Evolutionary conservation across 164 flowering plant species (phyloP), one percentile per base, ranked within the genome.

Genomic region (Amborella trichopoda): DNA sequence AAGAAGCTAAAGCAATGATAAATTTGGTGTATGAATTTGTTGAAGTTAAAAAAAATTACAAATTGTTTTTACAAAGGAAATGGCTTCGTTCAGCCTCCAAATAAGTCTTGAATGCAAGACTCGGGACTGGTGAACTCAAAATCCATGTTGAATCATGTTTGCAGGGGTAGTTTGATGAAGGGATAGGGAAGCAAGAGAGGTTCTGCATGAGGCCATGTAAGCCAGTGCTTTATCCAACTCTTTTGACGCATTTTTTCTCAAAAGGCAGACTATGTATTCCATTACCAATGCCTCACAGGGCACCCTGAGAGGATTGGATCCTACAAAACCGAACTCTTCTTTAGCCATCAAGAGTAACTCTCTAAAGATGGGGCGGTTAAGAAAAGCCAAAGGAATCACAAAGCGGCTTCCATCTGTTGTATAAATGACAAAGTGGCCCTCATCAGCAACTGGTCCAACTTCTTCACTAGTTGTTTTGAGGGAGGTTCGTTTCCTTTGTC

Each of bases 351-450:
- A 26, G 17, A 59, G 39, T 8, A 64, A 38, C 50, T 59, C 57
- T 28, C 21, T 34, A 18, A 64, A 46, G 3, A 59, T 47, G 26
- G 40, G 43, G 18, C 33, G 26, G n/a, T 16, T 27, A 13, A 59
- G 57, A 51, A 46, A 59, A 12, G 14, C 16, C 54, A 64, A 42
- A 0, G 68, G 68, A 46, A 64, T 23, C 39, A 55, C 33, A 27
- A 59, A 64, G 4, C 58, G 51, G 14, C 37, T 55, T 17, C 55
- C 28, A 40, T 62, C 71, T 9, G 23, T 12, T 1, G 64, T 36
- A 46, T 67, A 67, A 13, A 59, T 44, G 0, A 62, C 58, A 26
- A 54, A 59, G 33, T 62, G 65, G 17, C 70, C 63, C 38, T 54
- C 48, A 5, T 48, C 19, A 1, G 57, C 40, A n/a, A 41, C 23